Base-by-base conservation (phyloP, 192 early-diverging fungal species). In the Coemansia sp. region DNA sequence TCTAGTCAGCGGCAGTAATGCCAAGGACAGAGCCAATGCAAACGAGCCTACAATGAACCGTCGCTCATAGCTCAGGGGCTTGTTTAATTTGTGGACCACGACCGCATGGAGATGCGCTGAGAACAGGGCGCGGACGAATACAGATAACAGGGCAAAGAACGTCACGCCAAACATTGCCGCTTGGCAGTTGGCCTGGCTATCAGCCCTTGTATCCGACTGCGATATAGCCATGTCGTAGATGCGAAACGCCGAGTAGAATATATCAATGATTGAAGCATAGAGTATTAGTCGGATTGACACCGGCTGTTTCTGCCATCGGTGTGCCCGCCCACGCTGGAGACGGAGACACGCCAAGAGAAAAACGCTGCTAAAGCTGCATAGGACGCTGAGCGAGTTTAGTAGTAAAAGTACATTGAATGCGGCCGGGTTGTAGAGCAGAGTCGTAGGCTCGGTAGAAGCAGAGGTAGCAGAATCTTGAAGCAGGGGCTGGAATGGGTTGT, bases 121-220 rank as follows among this genome's bases (percentile, higher is more conserved):
- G n/a, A 75, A 66, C 12, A 75, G 34, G 2, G 73, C 73, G 2
- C 73, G 45, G 6, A 66, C 33, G 57, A 75, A 75, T 6, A 75
- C 62, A 0, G 73, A 75, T n/a, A 75, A 25, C 1, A 75, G 57
- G 9, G 73, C 55, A 56, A 75, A 75, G 36, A 75, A 69, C 3
- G 73, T 75, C 11, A 68, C 25, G 4, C 73, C 73, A 68, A 68
- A 75, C 73, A 75, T 75, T 21, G 73, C 73, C 1, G 73, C 73
- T 45, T 75, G 39, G 21, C 73, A 75, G 59, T 75, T 75, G 38
- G 66, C 39, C 55, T 75, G 65, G 61, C 71, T 73, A 56, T 62
- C 47, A n/a, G 65, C 33, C n/a, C 53, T 61, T 9, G 71, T 73
- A 41, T 73, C 65, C 0, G 53, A 47, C 20, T 73, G 71, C 0